These are phyloP conservation scores for Stipa capillata DNA, from an alignment of 176 grass and related monocot species.

Conservation along the genomic window DNA sequence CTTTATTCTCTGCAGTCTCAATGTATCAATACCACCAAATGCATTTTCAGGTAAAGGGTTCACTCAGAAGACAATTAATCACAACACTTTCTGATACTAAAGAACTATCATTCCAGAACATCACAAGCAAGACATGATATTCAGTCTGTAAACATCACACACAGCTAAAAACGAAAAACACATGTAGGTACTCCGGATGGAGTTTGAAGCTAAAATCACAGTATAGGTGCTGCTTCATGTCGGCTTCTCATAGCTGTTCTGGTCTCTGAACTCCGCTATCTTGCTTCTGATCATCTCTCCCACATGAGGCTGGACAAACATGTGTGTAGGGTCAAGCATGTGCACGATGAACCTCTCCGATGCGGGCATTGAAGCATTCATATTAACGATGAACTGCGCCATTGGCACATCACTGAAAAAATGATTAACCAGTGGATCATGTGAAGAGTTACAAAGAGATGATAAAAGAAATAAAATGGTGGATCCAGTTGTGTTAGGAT, in stretches of 20 bases:
- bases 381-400: conserved; percentile 82
- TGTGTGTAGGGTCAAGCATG: conserved; percentile 69
- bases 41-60: neutral
- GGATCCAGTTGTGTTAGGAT: neutral
- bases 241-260: conserved; percentile 86
- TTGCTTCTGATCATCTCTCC: conserved; percentile 61
- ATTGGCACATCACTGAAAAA: conserved; percentile 68
- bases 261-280: conserved; percentile 79
- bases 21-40: neutral
- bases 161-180: neutral
- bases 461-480: neutral
- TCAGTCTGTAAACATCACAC: neutral
- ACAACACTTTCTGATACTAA: neutral
- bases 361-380: conserved; percentile 67
- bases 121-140: neutral
- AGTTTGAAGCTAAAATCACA: neutral
- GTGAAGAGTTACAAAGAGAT: neutral
- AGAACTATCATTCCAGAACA: neutral
- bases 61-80: too few species aligned
- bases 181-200: neutral
- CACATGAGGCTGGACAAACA: conserved; percentile 85
- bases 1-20: neutral
- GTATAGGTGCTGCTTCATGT: conserved; percentile 14
- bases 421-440: neutral
- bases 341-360: conserved; percentile 85